Percentiles rank a stretch among this genome's conserved stretches.
phyloP scores from a whole-genome alignment of 2,329 filamentous ascomycete genomes.

The Colletotrichum salicis region DNA sequence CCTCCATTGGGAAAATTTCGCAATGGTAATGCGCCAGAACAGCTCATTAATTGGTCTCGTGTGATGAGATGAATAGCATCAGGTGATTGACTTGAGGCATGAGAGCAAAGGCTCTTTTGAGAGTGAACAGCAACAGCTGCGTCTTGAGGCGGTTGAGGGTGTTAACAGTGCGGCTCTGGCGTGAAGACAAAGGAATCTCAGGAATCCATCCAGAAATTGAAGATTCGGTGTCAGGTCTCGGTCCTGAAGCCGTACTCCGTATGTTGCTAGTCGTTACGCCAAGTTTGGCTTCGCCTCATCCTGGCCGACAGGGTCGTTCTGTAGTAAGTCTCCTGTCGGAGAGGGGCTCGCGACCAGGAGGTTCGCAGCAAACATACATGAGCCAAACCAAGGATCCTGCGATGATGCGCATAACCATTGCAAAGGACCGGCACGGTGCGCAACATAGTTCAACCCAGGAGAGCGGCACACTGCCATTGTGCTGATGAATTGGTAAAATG shows the following conservation, averaged over 20 bases:
- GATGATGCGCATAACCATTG: not conserved
- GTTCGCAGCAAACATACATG: not conserved
- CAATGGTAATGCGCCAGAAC: slow-evolving; percentile 28
- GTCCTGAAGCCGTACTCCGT: slow-evolving; percentile 15
- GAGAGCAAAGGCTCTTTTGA: not conserved
- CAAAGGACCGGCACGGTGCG: not conserved
- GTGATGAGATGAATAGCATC: not conserved
- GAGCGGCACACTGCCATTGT: not conserved
- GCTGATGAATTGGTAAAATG: slow-evolving; percentile 6
- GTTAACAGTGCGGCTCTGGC: not conserved
- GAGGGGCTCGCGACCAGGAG: slow-evolving; percentile 1
- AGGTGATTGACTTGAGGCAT: slow-evolving; percentile 9
- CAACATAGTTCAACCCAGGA: not conserved
- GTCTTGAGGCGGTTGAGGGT: not conserved
- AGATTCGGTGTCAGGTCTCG: slow-evolving; percentile 12
- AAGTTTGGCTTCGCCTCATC: slow-evolving; percentile 28
- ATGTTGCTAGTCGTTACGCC: slow-evolving; percentile 25
- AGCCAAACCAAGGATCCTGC: not conserved
- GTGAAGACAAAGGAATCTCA: not conserved
- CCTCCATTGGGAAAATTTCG: slow-evolving; percentile 32
- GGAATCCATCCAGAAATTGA: not conserved
- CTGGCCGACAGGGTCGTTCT: slow-evolving; percentile 14
- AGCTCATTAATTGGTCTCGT: slow-evolving; percentile 22
- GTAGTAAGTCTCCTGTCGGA: not conserved
- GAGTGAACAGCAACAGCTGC: not conserved